These are phyloP conservation scores for Curvularia spicifera DNA, from an alignment of 2,329 filamentous ascomycete genomes.

Conservation along the genomic window DNA sequence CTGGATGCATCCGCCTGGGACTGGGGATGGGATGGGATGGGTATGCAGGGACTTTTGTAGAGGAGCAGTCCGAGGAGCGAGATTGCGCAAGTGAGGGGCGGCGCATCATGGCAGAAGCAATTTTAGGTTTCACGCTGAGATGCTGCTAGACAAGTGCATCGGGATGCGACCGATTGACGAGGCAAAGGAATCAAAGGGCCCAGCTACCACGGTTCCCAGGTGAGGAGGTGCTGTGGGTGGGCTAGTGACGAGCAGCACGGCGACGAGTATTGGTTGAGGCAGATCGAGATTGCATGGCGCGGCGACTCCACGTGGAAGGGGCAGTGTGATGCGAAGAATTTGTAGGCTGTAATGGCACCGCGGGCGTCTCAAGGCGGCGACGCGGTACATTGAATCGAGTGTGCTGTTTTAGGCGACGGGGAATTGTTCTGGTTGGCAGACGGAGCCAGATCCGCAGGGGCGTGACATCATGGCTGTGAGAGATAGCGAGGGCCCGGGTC, in stretches of 20 bases:
- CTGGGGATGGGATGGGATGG: background rate
- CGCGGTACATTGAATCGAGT: too few relatives aligned
- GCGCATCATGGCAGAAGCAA: constrained; percentile 6
- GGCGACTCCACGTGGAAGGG: background rate
- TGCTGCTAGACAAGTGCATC: background rate
- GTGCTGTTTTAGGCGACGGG: too few relatives aligned
- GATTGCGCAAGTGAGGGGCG: background rate
- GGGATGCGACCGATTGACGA: constrained; percentile 1
- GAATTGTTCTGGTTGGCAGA: too few relatives aligned
- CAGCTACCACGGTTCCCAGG: constrained; percentile 2
- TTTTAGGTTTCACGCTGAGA: constrained; percentile 7
- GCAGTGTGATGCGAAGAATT: background rate
- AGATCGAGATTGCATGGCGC: background rate
- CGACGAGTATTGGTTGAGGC: constrained; percentile 3
- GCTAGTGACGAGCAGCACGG: background rate
- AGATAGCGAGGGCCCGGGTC: constrained; percentile 14
- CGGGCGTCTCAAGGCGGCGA: background rate
- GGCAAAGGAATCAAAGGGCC: constrained; percentile 4
- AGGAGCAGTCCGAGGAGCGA: background rate
- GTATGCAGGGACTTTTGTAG: constrained; percentile 13
- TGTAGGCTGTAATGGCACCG: background rate
- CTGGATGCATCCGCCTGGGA: background rate
- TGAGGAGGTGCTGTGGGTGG: too few relatives aligned
- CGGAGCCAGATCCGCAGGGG: constrained; percentile 4
- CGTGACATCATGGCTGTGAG: constrained; percentile 13